Percentiles rank a stretch among this genome's conserved stretches.
phyloP scores from a whole-genome alignment of 1,284 basidiomycete genomes.

The Exsudoporus floridanus region DNA sequence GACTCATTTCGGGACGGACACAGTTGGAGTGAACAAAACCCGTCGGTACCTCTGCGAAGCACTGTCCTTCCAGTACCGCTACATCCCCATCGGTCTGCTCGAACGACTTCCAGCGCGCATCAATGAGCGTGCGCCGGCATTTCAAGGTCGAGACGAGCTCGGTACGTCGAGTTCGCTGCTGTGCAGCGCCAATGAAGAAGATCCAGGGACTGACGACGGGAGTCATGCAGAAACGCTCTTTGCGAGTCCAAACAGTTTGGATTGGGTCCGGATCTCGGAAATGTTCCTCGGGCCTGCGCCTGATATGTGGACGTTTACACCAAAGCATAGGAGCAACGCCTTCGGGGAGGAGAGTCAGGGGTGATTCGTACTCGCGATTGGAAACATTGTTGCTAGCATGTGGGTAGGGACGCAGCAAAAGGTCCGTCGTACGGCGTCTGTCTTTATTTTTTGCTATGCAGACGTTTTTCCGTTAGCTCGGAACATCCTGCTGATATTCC shows the following conservation, averaged over 20 bases:
- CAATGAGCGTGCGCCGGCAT: constrained; percentile 89
- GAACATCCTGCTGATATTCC: no score
- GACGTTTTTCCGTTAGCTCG: no score
- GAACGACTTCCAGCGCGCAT: constrained; percentile 80
- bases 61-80: constrained; percentile 93
- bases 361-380: constrained; percentile 4
- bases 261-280: constrained; percentile 95
- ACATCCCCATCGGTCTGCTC: constrained; percentile 91
- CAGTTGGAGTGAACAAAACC: constrained; percentile 88
- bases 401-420: no score
- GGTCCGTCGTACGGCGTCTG: no score
- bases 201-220: not conserved
- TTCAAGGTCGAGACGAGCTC: constrained; percentile 83
- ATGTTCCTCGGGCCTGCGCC: constrained; percentile 85
- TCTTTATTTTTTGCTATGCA: no score
- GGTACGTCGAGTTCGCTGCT: constrained; percentile 46
- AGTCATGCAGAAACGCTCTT: constrained; percentile 71
- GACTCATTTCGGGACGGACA: constrained; percentile 87
- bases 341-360: constrained; percentile 59
- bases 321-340: constrained; percentile 75
- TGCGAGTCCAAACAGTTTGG: constrained; percentile 76
- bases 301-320: constrained; percentile 65
- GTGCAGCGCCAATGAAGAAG: not conserved
- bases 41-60: constrained; percentile 94
- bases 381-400: not conserved